A percentile compares a stretch with the other conserved stretches of the same genome.
Evolutionary conservation across 805 yeast genomes (phyloP).

Genomic region (Sugiyamaella chiloensis): DNA sequence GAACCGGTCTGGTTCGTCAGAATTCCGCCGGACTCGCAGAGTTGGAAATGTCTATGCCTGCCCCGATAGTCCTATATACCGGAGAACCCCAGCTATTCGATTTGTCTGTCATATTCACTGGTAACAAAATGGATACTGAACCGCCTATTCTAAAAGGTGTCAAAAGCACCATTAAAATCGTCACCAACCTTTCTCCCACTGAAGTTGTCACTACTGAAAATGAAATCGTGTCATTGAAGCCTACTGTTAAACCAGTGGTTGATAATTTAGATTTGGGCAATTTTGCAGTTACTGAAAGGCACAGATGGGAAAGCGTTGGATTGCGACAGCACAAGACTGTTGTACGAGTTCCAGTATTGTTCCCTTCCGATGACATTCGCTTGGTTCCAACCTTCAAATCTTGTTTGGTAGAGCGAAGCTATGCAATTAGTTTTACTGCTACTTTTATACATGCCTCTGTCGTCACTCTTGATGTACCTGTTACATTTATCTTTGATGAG

Average conservation of each 20-base stretch:
- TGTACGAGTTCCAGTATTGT: slow-evolving; percentile 1
- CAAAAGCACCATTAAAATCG: neutral
- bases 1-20: neutral
- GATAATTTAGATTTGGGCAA: slow-evolving; percentile 1
- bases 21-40: neutral
- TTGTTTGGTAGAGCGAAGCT: slow-evolving; percentile 12
- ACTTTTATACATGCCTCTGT: neutral
- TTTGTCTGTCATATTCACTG: neutral
- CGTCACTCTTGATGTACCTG: neutral
- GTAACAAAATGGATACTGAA: neutral
- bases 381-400: slow-evolving; percentile 14
- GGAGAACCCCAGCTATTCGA: neutral
- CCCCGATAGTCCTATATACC: neutral
- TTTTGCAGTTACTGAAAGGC: neutral
- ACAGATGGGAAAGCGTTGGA: neutral
- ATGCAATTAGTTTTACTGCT: neutral
- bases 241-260: slow-evolving; percentile 1
- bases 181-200: neutral
- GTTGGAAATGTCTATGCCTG: neutral
- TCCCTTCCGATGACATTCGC: slow-evolving; percentile 4
- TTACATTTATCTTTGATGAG: slow-evolving; percentile 1
- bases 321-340: neutral
- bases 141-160: neutral
- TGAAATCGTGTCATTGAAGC: neutral
- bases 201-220: neutral